Percentiles rank a stretch among this genome's conserved stretches.
phyloP scores from a whole-genome alignment of 1,284 basidiomycete genomes.

The Boletellus deceptivus region DNA sequence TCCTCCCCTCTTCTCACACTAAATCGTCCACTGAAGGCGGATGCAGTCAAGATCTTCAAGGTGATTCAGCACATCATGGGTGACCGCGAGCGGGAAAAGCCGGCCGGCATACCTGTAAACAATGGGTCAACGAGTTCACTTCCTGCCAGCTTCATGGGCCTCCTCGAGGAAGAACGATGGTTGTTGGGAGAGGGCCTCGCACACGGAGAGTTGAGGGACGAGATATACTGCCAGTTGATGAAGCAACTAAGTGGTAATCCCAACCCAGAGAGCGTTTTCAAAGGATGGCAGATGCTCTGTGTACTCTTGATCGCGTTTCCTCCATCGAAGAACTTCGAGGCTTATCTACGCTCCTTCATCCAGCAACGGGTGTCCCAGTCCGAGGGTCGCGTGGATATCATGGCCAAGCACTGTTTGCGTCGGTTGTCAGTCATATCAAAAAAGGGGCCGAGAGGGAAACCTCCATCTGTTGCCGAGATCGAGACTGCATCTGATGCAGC shows the following conservation, averaged over 20 bases:
- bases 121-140: slow-evolving; percentile 60
- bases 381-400: slow-evolving; percentile 78
- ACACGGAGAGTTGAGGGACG: slow-evolving; percentile 83
- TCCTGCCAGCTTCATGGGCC: slow-evolving; percentile 35
- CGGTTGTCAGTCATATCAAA: slow-evolving; percentile 69
- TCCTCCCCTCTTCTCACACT: slow-evolving; percentile 72
- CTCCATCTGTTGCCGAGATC: slow-evolving; percentile 78
- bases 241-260: slow-evolving; percentile 87
- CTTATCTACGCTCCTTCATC: slow-evolving; percentile 77
- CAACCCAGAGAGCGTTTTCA: slow-evolving; percentile 78
- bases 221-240: slow-evolving; percentile 89
- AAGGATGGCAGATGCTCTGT: slow-evolving; percentile 89
- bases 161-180: slow-evolving; percentile 86
- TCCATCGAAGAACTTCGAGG: slow-evolving; percentile 87
- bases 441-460: slow-evolving; percentile 81
- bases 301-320: slow-evolving; percentile 86
- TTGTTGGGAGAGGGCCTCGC: slow-evolving; percentile 74
- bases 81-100: slow-evolving; percentile 72
- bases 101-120: slow-evolving; percentile 46
- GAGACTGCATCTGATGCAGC: slow-evolving; percentile 89
- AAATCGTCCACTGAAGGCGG: slow-evolving; percentile 62
- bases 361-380: slow-evolving; percentile 61
- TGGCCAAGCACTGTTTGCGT: slow-evolving; percentile 83
- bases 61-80: slow-evolving; percentile 91
- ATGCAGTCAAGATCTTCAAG: slow-evolving; percentile 83